phyloP scores from a whole-genome alignment of 257 asterid species.

The Nicotiana sylvestris region DNA sequence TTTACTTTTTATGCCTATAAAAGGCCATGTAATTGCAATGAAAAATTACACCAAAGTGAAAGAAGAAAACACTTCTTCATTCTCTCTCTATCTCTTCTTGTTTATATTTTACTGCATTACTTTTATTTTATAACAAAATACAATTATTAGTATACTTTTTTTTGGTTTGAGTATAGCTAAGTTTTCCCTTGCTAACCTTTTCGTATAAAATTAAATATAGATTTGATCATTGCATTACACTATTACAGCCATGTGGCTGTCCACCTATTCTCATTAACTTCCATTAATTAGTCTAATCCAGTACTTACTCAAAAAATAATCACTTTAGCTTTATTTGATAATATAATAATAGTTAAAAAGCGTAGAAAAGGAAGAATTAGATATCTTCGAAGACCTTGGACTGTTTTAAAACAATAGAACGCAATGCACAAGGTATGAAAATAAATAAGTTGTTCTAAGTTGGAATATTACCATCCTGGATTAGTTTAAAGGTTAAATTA shows the following conservation, averaged over 20 bases:
- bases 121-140: too few relatives aligned
- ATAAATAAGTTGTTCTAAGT: background rate
- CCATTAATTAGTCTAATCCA: background rate
- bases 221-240: background rate
- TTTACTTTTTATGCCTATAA: too few relatives aligned
- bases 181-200: background rate
- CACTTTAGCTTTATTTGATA: background rate
- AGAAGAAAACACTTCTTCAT: too few relatives aligned
- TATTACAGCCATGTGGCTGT: background rate
- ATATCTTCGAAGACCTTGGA: background rate
- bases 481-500: background rate
- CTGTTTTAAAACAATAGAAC: background rate
- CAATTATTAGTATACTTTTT: too few relatives aligned
- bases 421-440: background rate
- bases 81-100: too few relatives aligned
- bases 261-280: background rate
- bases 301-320: background rate
- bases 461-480: background rate
- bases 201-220: background rate
- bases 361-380: background rate
- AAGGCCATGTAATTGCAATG: too few relatives aligned
- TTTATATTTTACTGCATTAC: too few relatives aligned
- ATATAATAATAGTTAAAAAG: background rate
- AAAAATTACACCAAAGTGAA: too few relatives aligned
- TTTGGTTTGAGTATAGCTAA: background rate